Evolutionary conservation across 768 basidiomycete species (phyloP), one percentile per base, ranked within the genome.

Genomic region (Brasilioporus rufonigricans): DNA sequence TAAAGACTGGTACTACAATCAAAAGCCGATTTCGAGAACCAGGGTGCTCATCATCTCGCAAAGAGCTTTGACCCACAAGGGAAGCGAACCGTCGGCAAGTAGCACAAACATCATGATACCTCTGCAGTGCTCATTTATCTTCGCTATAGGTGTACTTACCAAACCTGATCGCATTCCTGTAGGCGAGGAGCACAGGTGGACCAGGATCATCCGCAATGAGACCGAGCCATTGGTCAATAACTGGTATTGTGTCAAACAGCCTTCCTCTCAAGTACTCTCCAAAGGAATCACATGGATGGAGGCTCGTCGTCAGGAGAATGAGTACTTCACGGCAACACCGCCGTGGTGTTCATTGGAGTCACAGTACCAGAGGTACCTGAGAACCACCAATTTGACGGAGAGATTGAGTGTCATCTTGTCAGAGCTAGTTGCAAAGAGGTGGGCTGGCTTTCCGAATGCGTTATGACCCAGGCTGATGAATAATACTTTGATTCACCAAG

Each of bases 361-460:
- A 0, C 65, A 74, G n/a, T 80, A 80, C 50, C 76, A 78, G 57
- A 74, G 74, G 12, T 81, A 78, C 50, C 69, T 88, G 2, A 70
- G 84, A 5, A 89, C 86, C 0, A 53, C 47, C 18, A 84, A 85
- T 48, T 71, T 89, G 4, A 80, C 84, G 0, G 77, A 79, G 18
- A 70, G 77, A 4, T 68, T 89, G 33, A 86, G 87, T 53, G 56
- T 68, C 0, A 76, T 86, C 5, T 66, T 91, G 1, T 86, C 84
- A 0, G 80, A 83, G 31, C 65, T 85, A 14, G 84, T 89, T 27
- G 67, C 76, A 0, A 81, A 82, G 58, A 72, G 83, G 87, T 85
- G 51, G 2, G 73, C 67, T 26, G 16, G 41, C 32, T 24, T 1
- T 51, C 32, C n/a, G 18, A 31, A 21, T 24, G 9, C 14, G 23